These are phyloP conservation scores for Aspergillus fumigatus DNA, from an alignment of 2,329 filamentous ascomycete species.

Conservation along the genomic window DNA sequence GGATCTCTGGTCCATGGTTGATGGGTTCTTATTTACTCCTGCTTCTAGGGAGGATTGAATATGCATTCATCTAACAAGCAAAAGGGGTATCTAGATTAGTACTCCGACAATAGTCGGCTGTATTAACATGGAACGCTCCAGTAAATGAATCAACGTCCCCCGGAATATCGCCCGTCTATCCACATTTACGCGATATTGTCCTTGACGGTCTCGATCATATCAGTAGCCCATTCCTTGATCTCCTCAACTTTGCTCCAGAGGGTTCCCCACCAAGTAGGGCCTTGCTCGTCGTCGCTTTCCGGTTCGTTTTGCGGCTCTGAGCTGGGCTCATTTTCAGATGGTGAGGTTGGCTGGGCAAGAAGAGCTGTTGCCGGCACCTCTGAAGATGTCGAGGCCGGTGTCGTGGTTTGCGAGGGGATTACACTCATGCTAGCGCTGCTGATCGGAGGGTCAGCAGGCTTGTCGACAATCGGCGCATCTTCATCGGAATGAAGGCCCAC, in stretches of 20 bases:
- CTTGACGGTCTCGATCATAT: constrained; percentile 27
- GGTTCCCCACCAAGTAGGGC: constrained; percentile 28
- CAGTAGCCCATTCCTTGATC: constrained; percentile 33
- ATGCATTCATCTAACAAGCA: background rate
- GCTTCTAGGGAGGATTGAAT: background rate
- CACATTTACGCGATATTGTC: constrained; percentile 19
- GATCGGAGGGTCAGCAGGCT: constrained; percentile 30
- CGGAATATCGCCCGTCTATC: background rate
- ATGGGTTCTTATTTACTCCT: background rate
- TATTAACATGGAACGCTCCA: background rate
- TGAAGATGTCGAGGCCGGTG: background rate
- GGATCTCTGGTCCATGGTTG: background rate
- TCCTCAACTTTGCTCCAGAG: constrained; percentile 33
- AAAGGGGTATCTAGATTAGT: constrained; percentile 2
- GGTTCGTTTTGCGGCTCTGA: constrained; percentile 11
- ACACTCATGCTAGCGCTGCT: constrained; percentile 4
- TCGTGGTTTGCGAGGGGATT: background rate
- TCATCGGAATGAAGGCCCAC: constrained; percentile 43
- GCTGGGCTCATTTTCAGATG: constrained; percentile 1
- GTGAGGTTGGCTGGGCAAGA: background rate
- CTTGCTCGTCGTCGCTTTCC: constrained; percentile 17
- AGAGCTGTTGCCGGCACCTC: background rate
- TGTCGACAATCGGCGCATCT: constrained; percentile 26
- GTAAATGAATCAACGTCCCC: background rate
- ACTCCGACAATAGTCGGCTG: background rate